Evolutionary conservation across 2,329 filamentous ascomycete species (phyloP), one percentile per base, ranked within the genome.

Genomic region (Alternaria viburni): DNA sequence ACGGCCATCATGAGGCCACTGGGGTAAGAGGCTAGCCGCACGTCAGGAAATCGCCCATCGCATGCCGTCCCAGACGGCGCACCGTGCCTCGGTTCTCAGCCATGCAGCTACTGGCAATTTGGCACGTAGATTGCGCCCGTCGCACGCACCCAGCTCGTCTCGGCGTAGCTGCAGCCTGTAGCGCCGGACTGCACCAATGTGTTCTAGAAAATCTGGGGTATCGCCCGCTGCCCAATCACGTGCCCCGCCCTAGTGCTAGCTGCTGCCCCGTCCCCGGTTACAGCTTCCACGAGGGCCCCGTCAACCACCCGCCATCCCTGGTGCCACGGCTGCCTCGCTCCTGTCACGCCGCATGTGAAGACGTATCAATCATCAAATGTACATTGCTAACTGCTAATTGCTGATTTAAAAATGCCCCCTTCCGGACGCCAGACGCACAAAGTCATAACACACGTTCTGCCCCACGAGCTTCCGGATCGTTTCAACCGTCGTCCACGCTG

Each of bases 391-490:
- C 32, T 25, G 58, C 44, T 41, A 21, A 41, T 32, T 32, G 30
- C 30, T 15, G 30, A 57, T 64, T 68, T 81, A 85, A 70, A 83
- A 86, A 66, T 88, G 72, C 19, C 84, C 85, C 70, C 86, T 80
- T 23, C 87, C 88, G 67, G 85, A 86, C 43, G 92, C 91, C 75
- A 96, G 83, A 52, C 92, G 86, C 45, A 96, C 93, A 82, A 96
- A 96, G 80, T 92, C 93, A 80, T 93, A 95, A 6, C 91, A 91
- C 60, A 96, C 92, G 77, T 96, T 96, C 81, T 96, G 92, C 10
- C 93, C 93, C 11, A 95, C 91, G 23, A 96, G 84, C 62, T 94
- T 79, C 69, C 92, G 85, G 59, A 96, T 81, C 52, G 90, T 95
- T 81, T 96, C 91, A 6, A 95, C 92, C 3, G 91, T 94, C 21